A percentile compares a stretch with the other conserved stretches of the same genome.
phyloP scores from a whole-genome alignment of 2,329 filamentous ascomycete genomes.

The Blumeria graminis region DNA sequence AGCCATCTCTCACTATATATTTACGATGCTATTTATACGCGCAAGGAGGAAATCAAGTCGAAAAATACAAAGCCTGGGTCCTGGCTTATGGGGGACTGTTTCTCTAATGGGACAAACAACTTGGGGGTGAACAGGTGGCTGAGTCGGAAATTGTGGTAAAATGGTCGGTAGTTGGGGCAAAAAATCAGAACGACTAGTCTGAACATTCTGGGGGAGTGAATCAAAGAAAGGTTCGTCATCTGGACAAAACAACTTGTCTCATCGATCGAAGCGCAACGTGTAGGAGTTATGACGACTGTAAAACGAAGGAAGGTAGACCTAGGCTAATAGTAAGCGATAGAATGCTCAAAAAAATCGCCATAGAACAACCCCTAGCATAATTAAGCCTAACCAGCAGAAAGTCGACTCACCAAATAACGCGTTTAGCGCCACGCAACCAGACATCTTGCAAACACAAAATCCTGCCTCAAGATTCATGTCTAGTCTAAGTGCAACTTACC shows the following conservation, averaged over 20 bases:
- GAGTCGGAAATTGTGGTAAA: neutral
- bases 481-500: neutral
- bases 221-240: too few relatives aligned
- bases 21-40: too few relatives aligned
- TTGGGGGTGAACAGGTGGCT: neutral
- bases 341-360: neutral
- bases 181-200: neutral
- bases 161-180: neutral
- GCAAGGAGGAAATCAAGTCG: too few relatives aligned
- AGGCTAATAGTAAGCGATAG: neutral
- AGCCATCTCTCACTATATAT: too few relatives aligned
- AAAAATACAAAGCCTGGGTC: too few relatives aligned
- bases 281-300: neutral
- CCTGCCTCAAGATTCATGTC: neutral
- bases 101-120: too few relatives aligned
- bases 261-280: neutral
- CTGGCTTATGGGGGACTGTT: too few relatives aligned
- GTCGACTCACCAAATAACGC: neutral
- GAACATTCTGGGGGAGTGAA: too few relatives aligned
- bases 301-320: neutral
- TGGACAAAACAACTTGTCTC: neutral
- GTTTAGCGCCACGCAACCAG: neutral
- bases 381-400: neutral
- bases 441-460: neutral
- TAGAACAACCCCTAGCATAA: neutral